A percentile compares a stretch with the other conserved stretches of the same genome.
phyloP scores from a whole-genome alignment of 2,329 filamentous ascomycete species.

The Ilyonectria destructans region DNA sequence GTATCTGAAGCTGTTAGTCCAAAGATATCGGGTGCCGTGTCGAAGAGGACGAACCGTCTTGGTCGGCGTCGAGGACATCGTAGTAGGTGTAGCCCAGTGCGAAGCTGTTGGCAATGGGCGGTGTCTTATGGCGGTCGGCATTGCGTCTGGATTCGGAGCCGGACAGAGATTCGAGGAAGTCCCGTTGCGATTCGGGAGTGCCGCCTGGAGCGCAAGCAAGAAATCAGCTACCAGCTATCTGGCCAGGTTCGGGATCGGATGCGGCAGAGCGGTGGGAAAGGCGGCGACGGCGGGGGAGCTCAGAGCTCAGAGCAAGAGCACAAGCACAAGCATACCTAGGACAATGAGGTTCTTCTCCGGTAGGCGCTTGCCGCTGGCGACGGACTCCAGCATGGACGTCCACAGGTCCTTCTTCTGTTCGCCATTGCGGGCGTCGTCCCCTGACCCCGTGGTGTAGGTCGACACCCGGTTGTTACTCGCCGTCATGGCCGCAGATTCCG shows the following conservation, averaged over 20 bases:
- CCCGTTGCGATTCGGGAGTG: conserved; percentile 85
- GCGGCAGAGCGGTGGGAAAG: conserved; percentile 4
- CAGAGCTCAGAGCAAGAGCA: neutral
- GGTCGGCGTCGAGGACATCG: conserved; percentile 93
- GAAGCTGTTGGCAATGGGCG: conserved; percentile 92
- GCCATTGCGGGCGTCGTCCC: conserved; percentile 71
- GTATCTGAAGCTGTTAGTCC: conserved; percentile 75
- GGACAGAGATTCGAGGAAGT: conserved; percentile 81
- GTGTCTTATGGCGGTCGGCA: conserved; percentile 74
- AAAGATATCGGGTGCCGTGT: neutral
- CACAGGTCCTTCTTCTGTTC: conserved; percentile 92
- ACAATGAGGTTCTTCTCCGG: conserved; percentile 94
- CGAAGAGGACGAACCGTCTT: conserved; percentile 78
- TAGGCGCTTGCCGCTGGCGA: conserved; percentile 90
- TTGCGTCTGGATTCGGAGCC: conserved; percentile 68
- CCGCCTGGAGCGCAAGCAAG: conserved; percentile 71
- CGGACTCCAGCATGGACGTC: conserved; percentile 92
- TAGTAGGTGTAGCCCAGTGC: conserved; percentile 96
- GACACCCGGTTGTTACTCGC: conserved; percentile 71
- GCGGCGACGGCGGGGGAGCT: neutral
- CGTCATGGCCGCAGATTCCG: conserved; percentile 60
- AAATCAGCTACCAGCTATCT: conserved; percentile 47
- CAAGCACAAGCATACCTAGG: conserved; percentile 73
- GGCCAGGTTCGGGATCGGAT: conserved; percentile 27
- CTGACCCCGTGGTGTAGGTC: conserved; percentile 72